Conservation (phyloP, 768 basidiomycete genomes). For the Coprinopsis cinerea region DNA sequence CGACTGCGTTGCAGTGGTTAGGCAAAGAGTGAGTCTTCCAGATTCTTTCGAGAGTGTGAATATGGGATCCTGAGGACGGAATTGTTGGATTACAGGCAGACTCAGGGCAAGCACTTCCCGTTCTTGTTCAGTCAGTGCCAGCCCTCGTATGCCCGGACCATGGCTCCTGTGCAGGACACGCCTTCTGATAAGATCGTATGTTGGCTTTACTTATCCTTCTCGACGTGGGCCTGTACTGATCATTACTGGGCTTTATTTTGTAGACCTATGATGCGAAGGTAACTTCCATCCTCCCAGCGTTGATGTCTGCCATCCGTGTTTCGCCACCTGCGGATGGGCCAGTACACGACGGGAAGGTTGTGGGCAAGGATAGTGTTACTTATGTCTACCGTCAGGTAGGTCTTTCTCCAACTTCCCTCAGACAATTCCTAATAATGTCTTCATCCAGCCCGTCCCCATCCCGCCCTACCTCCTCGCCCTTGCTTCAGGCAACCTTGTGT, state of each 20-base stretch:
- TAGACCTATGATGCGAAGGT: conserved; percentile 85
- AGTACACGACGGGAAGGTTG: conserved; percentile 63
- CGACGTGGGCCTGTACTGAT: too few relatives aligned
- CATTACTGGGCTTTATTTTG: too few relatives aligned
- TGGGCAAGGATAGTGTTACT: conserved; percentile 68
- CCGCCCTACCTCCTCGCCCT: conserved; percentile 88
- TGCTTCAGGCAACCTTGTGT: conserved; percentile 70
- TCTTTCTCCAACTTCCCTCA: too few relatives aligned
- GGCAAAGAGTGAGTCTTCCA: conserved; percentile 57
- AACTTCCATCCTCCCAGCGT: conserved; percentile 71
- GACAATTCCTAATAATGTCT: too few relatives aligned
- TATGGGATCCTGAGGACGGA: too few relatives aligned
- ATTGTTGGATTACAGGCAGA: conserved; percentile 47
- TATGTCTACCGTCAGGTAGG: conserved; percentile 75
- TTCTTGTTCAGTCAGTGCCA: conserved; percentile 93
- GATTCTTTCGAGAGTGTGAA: too few relatives aligned
- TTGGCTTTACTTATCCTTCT: conserved; percentile 4
- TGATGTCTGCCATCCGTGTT: conserved; percentile 77
- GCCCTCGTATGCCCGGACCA: conserved; percentile 79
- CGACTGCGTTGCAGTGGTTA: conserved; percentile 85
- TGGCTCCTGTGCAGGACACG: conserved; percentile 83
- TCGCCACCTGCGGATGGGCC: conserved; percentile 71
- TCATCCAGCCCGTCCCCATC: conserved; percentile 72
- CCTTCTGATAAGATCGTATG: conserved; percentile 80
- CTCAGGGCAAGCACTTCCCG: conserved; percentile 77